phyloP scores from a whole-genome alignment of 2,329 filamentous ascomycete species.

The Exophiala sideris region DNA sequence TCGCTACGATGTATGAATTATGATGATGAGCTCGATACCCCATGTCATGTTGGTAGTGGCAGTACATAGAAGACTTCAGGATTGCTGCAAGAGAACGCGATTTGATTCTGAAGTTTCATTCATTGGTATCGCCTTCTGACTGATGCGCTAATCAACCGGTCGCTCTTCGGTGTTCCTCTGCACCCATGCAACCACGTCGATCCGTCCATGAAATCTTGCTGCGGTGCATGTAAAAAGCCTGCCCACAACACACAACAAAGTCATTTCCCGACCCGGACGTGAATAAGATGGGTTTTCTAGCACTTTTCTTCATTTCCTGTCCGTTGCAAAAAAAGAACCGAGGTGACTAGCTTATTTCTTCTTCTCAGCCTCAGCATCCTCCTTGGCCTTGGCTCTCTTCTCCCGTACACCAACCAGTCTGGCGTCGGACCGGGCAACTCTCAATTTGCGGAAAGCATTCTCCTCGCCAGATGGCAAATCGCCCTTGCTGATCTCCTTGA shows the following conservation, averaged over 20 bases:
- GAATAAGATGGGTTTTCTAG: no score
- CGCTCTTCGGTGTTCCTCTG: neutral
- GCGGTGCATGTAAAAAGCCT: no score
- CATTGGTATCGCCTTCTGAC: conserved; percentile 11
- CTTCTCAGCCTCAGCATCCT: conserved; percentile 60
- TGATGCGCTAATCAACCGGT: no score
- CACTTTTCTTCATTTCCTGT: neutral
- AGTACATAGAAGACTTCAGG: no score
- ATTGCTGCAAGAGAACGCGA: no score
- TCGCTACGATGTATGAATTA: neutral
- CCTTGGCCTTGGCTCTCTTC: conserved; percentile 87
- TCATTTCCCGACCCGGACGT: no score
- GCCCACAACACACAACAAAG: no score
- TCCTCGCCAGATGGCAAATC: conserved; percentile 76
- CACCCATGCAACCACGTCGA: no score
- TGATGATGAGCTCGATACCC: neutral
- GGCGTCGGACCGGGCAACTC: conserved; percentile 77
- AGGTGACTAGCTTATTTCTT: conserved; percentile 43
- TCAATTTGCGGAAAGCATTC: conserved; percentile 82
- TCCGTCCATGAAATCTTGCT: no score
- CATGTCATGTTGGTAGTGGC: neutral
- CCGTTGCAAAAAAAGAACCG: no score
- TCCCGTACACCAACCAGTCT: conserved; percentile 79
- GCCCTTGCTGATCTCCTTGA: conserved; percentile 77
- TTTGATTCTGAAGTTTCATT: conserved; percentile 4